Evolutionary conservation across 164 flowering plant species (phyloP), one percentile per base, ranked within the genome.

Genomic region (Piper betle): DNA sequence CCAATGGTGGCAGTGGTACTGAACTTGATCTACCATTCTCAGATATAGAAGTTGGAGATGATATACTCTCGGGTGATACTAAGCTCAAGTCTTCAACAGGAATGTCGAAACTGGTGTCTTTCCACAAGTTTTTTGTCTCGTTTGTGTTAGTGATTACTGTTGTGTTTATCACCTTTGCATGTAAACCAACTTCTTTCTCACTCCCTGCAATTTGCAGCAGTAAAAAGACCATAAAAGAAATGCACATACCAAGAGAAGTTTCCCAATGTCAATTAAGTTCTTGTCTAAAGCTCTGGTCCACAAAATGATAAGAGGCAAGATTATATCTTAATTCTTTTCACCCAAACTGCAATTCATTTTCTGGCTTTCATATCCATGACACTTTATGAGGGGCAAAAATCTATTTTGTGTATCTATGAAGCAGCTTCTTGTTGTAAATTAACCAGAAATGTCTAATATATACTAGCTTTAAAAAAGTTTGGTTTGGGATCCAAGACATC

Each of bases 151-250:
- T 59, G 40, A 64, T 60, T 25, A 74, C 58, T 13, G 64, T 64
- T 16, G 41, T 78, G 75, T 92, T 92, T 6, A 92, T 62, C 48
- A 64, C 64, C 72, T 72, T 84, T 43, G 98, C 89, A 68, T 92
- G 98, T 58, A 59, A 74, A 17, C 98, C 98, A 2, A 82, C 98
- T 79, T 92, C 96, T 75, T 79, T 70, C 98, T 79, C 60, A 92
- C 96, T 6, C 92, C 95, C 96, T 91, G 75, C 74, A 72, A 65
- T 37, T 59, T 40, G 11, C 39, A 55, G 15, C 15, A 10, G 15
- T 6, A 46, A 15, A 8, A 15, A 10, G 15, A 5, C 50, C 50
- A 6, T 46, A 15, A 46, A 46, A 10, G 15, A 46, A 46, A 46
- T 46, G 50, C 3, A 46, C 10, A 46, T 46, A 46, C 0, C 15